Base-by-base conservation (phyloP, 257 asterid genomes). In the Gardenia jasminoides region DNA sequence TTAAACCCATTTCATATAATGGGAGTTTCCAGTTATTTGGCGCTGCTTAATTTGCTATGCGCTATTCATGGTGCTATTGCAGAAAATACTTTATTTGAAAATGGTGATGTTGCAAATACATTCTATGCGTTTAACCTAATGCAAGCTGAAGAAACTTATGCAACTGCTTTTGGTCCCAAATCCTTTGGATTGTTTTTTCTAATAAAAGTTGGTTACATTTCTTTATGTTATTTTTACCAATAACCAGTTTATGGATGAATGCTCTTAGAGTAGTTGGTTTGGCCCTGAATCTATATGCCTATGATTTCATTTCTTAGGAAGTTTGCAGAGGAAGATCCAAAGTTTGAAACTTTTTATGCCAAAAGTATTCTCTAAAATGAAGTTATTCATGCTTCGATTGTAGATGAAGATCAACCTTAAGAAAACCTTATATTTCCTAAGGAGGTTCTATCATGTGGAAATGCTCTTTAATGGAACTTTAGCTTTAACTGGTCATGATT, bases 171-270 rank as follows among this genome's bases (percentile, higher is more conserved):
- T 67, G 71, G 71, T 67, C 44, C 43, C 71, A 67, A 67, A 67
- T 67, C 71, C 30, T 67, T 52, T 20, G 59, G 59, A 22, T 68
- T 58, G 65, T 28, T 58, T 58, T 58, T 19, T 67, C 31, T 17
- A 70, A 70, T 70, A 70, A 70, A 70, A 10, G 56, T 43, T 68
- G 73, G 16, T 68, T 68, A 68, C 50, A 68, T 68, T 68, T 68
- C 50, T 75, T 75, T 75, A 75, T 75, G 41, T 75, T 75, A 75
- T 75, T 59, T 59, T 70, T 75, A 36, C 36, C 20, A 22, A 52
- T 58, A 58, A 75, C 10, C 20, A 15, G 70, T 75, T 75, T 58
- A 74, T 74, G 78, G 69, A 74, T 74, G 68, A 74, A 48, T 52
- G 19, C 67, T 33, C 47, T 56, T 28, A 68, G 78, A 30, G 69